Conservation (phyloP, 192 early-diverging fungal species). For the Coemansia sp. region DNA sequence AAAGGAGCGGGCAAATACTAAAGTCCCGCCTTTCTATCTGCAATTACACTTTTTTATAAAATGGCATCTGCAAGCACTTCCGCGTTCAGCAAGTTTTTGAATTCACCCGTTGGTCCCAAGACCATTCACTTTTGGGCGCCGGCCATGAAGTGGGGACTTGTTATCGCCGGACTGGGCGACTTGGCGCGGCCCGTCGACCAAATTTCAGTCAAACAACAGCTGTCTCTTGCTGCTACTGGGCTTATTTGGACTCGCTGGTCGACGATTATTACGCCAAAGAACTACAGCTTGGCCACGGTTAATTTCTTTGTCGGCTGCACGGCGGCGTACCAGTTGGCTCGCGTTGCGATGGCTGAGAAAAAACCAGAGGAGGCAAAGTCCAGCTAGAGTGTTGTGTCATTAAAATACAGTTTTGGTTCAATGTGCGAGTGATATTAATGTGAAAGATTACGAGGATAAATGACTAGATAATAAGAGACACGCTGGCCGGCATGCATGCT, state of each 20-base stretch:
- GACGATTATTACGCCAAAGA: conserved; percentile 89
- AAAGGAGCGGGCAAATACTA: too few relatives aligned
- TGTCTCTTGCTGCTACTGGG: conserved; percentile 89
- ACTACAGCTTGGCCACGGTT: conserved; percentile 85
- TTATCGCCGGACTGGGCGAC: conserved; percentile 91
- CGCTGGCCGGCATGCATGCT: background rate
- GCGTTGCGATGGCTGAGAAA: conserved; percentile 72
- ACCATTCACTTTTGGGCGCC: conserved; percentile 99
- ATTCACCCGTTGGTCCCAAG: conserved; percentile 86
- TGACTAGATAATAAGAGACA: background rate
- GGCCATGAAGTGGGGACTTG: conserved; percentile 70
- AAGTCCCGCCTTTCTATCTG: too few relatives aligned
- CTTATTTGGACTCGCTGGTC: conserved; percentile 98
- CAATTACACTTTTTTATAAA: background rate
- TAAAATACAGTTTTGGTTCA: too few relatives aligned
- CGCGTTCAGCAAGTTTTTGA: conserved; percentile 71
- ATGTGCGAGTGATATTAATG: background rate
- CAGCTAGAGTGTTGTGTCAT: too few relatives aligned
- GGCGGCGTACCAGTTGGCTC: conserved; percentile 80
- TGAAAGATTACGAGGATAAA: background rate
- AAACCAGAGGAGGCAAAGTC: background rate
- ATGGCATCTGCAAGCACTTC: conserved; percentile 23
- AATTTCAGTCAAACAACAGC: conserved; percentile 79
- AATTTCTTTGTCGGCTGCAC: conserved; percentile 93
- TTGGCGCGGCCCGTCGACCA: conserved; percentile 86